phyloP scores from a whole-genome alignment of 805 yeast species.

The Saccharomycopsis fermentans region DNA sequence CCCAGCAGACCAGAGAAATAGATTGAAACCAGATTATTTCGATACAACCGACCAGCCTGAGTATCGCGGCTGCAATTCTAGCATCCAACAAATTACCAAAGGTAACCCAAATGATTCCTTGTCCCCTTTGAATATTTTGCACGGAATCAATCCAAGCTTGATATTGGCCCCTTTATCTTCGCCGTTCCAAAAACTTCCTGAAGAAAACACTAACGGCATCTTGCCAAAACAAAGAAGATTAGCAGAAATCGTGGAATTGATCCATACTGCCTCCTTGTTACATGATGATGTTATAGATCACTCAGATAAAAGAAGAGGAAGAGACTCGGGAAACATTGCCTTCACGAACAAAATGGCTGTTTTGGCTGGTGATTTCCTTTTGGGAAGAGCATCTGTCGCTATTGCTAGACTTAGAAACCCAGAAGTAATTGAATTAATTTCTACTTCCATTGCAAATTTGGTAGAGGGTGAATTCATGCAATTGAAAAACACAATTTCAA shows the following conservation, averaged over 20 bases:
- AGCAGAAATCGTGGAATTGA: constrained; percentile 97
- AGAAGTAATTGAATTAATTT: constrained; percentile 92
- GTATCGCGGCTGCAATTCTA: constrained; percentile 44
- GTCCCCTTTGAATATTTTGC: constrained; percentile 72
- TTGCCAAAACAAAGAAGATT: constrained; percentile 89
- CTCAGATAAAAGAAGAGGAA: constrained; percentile 80
- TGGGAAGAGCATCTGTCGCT: constrained; percentile 95
- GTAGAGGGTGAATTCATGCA: constrained; percentile 99
- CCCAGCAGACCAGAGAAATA: constrained; percentile 56
- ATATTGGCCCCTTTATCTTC: constrained; percentile 74
- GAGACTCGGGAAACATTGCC: constrained; percentile 86
- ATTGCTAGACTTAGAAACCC: constrained; percentile 88
- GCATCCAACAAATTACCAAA: constrained; percentile 35
- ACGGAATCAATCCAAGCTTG: constrained; percentile 82
- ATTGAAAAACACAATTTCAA: constrained; percentile 80
- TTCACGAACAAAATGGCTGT: constrained; percentile 97
- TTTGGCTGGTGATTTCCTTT: constrained; percentile 88
- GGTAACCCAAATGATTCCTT: constrained; percentile 46
- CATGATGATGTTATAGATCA: constrained; percentile 96
- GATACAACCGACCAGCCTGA: constrained; percentile 63
- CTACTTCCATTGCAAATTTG: constrained; percentile 91
- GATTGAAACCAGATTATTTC: constrained; percentile 48
- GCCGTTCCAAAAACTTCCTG: constrained; percentile 65
- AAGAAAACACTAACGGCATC: constrained; percentile 54
- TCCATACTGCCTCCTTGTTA: constrained; percentile 88